Evolutionary conservation across 257 asterid genomes (phyloP).

Genomic region (Solanum etuberosum): DNA sequence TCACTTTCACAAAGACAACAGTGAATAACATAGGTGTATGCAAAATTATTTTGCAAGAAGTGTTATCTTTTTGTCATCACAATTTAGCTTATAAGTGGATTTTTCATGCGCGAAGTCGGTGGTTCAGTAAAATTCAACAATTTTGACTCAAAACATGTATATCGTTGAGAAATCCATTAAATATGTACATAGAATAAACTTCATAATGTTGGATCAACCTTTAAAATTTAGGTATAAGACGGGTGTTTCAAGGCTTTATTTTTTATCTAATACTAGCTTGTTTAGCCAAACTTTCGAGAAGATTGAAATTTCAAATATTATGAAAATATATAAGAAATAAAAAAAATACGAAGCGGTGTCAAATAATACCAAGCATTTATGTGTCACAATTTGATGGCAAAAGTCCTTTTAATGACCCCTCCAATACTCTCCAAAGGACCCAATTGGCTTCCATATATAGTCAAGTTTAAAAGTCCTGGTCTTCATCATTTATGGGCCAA

Average conservation of each 20-base stretch:
- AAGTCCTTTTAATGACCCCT: neutral
- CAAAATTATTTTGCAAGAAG: neutral
- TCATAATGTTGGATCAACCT: neutral
- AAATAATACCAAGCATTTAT: neutral
- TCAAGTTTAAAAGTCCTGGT: neutral
- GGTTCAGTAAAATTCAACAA: too few species aligned
- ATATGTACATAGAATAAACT: too few species aligned
- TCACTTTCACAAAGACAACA: neutral
- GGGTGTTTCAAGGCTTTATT: neutral
- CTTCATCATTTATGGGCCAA: neutral
- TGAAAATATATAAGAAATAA: too few species aligned
- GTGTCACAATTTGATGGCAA: neutral
- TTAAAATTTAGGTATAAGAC: neutral
- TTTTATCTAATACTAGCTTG: neutral
- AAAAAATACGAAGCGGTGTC: neutral
- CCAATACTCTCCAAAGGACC: neutral
- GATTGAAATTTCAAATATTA: neutral
- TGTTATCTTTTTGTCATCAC: neutral
- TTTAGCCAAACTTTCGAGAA: neutral
- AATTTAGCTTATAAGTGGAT: too few species aligned
- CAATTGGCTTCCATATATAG: neutral
- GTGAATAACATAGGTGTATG: neutral
- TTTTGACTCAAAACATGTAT: too few species aligned
- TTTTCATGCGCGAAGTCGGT: neutral
- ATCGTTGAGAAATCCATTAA: too few species aligned